Base-by-base conservation (phyloP, 768 basidiomycete genomes). In the Kwoniella sp. region DNA sequence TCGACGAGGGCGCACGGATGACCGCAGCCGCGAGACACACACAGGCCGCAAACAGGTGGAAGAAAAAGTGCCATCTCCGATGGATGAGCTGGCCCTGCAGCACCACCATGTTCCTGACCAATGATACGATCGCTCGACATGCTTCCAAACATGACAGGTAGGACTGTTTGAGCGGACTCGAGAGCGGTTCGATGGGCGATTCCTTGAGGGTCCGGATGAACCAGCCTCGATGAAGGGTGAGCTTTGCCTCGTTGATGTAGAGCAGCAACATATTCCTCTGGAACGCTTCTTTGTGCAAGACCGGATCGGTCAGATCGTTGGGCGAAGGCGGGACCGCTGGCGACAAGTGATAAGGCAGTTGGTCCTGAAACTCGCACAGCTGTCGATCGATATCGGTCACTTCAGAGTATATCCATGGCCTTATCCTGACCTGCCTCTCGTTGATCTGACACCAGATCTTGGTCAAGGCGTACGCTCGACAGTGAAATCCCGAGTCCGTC, bases 381-480 rank as follows among this genome's bases (percentile, higher is more conserved):
- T 33, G 8, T 21, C 47, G 33, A 36, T 68, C 67, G 19, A 65
- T 60, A 25, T 57, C 59, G 26, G 19, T 44, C 0, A 68, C 64
- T 29, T 68, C 67, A 9, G 29, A 49, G 47, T 68, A 68, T 9
- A 64, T 61, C 36, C 63, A 60, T 22, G 58, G 63, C 36, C 37
- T 37, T 8, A 65, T 55, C 13, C 63, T 51, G 21, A 64, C 55
- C 27, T 61, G 67, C n/a, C 55, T 40, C 30, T 65, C 67, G 48
- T 68, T 68, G 55, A 68, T 68, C 24, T 47, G 27, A 12, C 63
- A 68, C 63, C 63, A 65, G 12, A 68, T 64, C 26, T 59, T 50
- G 30, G 63, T 61, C 24, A 68, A 46, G 19, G 30, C 52, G 53
- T 65, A 68, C 19, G 63, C 53, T 21, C 56, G 46, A 12, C 33